phyloP scores from a whole-genome alignment of 495 filamentous ascomycete species.

The Daldinia bambusicola region DNA sequence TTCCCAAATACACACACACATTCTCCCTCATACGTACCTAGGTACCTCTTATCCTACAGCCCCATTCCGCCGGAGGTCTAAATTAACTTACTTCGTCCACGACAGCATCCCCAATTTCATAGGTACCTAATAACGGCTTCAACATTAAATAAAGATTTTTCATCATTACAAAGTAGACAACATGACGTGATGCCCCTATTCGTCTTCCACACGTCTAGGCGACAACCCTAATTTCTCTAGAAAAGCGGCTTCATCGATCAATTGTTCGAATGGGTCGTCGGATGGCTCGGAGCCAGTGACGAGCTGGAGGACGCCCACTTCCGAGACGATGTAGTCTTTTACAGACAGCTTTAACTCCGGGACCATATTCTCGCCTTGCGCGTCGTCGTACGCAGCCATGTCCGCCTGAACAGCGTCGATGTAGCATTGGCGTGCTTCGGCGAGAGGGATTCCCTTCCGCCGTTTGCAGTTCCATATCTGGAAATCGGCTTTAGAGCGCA shows the following conservation, averaged over 20 bases:
- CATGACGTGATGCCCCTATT: neutral
- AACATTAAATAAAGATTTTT: neutral
- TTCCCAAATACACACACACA: neutral
- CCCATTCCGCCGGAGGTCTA: neutral
- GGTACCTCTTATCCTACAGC: neutral
- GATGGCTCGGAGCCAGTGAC: constrained; percentile 3
- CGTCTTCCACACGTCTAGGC: neutral
- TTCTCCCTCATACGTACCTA: neutral
- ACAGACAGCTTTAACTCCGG: neutral
- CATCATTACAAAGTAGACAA: neutral
- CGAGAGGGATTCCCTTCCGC: neutral
- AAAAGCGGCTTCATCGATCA: neutral
- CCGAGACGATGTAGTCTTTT: constrained; percentile 7
- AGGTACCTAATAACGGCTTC: neutral
- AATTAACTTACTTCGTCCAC: neutral
- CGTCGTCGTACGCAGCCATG: neutral
- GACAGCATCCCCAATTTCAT: neutral
- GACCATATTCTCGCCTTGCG: neutral
- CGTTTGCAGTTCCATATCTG: neutral
- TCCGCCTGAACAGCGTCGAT: constrained; percentile 1
- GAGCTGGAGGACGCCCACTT: constrained; percentile 8
- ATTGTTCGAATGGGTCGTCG: neutral
- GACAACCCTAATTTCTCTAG: neutral
- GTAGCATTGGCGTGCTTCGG: neutral
- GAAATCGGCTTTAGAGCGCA: neutral